Evolutionary conservation across 768 basidiomycete genomes (phyloP), one percentile per base, ranked within the genome.

Genomic region (Lactarius hatsudake): DNA sequence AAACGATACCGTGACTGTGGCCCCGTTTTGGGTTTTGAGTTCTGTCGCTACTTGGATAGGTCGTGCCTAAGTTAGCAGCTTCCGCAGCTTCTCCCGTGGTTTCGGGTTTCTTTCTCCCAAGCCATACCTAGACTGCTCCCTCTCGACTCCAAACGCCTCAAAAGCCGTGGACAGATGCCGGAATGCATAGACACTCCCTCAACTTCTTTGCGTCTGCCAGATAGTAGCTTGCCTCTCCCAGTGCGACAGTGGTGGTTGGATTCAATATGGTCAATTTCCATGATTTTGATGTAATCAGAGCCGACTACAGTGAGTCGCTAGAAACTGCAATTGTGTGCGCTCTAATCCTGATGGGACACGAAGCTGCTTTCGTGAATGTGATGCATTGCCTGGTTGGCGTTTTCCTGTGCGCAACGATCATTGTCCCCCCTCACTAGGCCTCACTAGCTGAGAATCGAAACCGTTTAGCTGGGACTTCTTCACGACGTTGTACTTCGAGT

Each of bases 391-490:
- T 63, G 9, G 45, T 32, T 57, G 66, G 66, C 23, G n/a, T 67
- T n/a, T 63, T 45, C 26, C 5, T 67, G 66, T 67, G 23, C 20
- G 60, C 43, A 13, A 12, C 40, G 20, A 15, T 13, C 15, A 0
- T n/a, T 15, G 7, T 18, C 34, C 51, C 20, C 4, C n/a, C n/a
- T n/a, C n/a, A n/a, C n/a, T n/a, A n/a, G n/a, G n/a, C n/a, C 40
- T 34, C 4, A 28, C 18, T 56, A 12, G 3, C 8, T 59, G 55
- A 57, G 32, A 6, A 48, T 17, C 2, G 8, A 66, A 48, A 23
- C 2, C 10, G 17, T 26, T 30, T 30, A 67, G 66, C 20, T 67
- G 66, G 66, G 66, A 67, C 13, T 48, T 62, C 43, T 17, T 67
- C 45, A 63, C 45, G 17, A 63, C 66, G 18, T 9, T 67, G 34